phyloP scores from a whole-genome alignment of 176 grass and related monocot genomes.

The Oryza coarctata region DNA sequence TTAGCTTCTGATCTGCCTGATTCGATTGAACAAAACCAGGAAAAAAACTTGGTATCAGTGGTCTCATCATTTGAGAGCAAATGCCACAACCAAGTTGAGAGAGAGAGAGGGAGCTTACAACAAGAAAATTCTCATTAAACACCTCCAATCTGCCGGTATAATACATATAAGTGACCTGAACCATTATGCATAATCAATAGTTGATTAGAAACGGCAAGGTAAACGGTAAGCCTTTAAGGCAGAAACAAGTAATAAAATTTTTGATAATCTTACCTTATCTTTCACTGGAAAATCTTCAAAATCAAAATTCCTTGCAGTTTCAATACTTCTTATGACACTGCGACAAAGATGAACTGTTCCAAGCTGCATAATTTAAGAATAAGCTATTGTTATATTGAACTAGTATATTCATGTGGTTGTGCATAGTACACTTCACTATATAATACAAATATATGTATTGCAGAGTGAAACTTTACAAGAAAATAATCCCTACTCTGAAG shows the following conservation, averaged over 20 bases:
- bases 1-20: slow-evolving; percentile 93
- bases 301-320: slow-evolving; percentile 94
- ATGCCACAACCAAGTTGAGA: background rate
- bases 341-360: slow-evolving; percentile 93
- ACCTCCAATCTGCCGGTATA: slow-evolving; percentile 90
- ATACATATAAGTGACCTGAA: slow-evolving; percentile 97
- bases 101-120: slow-evolving; percentile 45
- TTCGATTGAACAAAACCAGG: slow-evolving; percentile 35
- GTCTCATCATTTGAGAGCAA: background rate
- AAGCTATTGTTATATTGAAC: slow-evolving; percentile 16
- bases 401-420: background rate
- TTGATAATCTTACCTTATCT: slow-evolving; percentile 62
- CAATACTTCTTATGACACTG: slow-evolving; percentile 94
- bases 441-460: slow-evolving; percentile 1
- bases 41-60: slow-evolving; percentile 36
- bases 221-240: slow-evolving; percentile 7
- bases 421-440: background rate
- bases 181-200: slow-evolving; percentile 29
- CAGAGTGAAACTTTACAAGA: background rate
- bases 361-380: slow-evolving; percentile 71
- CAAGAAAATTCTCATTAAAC: slow-evolving; percentile 93
- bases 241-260: slow-evolving; percentile 2
- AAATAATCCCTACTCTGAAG: slow-evolving; percentile 65
- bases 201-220: background rate
- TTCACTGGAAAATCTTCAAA: slow-evolving; percentile 96